Evolutionary conservation across 1,139 yeast species (phyloP), one percentile per base, ranked within the genome.

Genomic region (Protomyces inouyei): DNA sequence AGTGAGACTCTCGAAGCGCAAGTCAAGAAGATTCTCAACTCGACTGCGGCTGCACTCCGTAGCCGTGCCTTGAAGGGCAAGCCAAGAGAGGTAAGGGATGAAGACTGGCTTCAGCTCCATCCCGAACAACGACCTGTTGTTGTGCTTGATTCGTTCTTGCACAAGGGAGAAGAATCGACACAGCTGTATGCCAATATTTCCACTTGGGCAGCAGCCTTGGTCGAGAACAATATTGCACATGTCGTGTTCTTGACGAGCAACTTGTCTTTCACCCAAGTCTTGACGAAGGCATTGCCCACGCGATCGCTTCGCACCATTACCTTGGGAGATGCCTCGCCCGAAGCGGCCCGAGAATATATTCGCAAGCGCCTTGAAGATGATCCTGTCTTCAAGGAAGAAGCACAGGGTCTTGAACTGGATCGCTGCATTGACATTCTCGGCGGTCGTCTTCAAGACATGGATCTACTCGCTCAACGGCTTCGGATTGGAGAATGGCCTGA

Each of bases 391-490:
- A 55, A 66, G 67, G 21, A 66, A 40, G 61, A 37, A 43, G 32
- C 36, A 32, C 52, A 61, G 59, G 36, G 59, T 64, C 40, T 23
- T 68, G 69, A 43, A 51, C 68, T 12, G 64, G 69, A n/a, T 66
- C 67, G 37, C 68, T 70, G 35, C 54, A 69, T 35, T 59, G 83
- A 77, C 32, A 95, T 96, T 8, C 76, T 93, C 37, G 98, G 98
- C 12, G 98, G 98, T 52, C 83, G 98, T 69, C 88, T 93, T 92
- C 80, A 92, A 64, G 98, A 93, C 73, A 79, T 93, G 65, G 97
- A 93, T 75, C 86, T 95, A 21, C 90, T 90, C 76, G 87, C 88
- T 0, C 83, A 98, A 71, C 86, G 98, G 63, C 82, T 93, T 25
- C 86, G 85, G 70, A 84, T 93, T 0, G 98, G 98, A 1, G 98